These are phyloP conservation scores for Eucalyptus guilfoylei DNA, from an alignment of 345 rosid species.

Conservation along the genomic window DNA sequence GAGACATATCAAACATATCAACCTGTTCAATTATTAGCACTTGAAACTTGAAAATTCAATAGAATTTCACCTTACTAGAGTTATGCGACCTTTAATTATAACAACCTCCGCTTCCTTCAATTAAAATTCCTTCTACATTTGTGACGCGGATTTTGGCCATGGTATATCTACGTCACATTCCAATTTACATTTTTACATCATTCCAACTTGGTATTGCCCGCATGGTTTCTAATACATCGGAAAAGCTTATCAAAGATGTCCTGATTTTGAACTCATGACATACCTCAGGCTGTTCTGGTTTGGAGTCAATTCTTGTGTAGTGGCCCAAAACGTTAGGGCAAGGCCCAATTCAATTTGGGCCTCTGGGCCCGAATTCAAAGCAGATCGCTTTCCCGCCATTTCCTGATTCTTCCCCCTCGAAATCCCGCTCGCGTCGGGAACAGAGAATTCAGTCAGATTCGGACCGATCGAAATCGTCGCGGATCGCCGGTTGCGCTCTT, in stretches of 20 bases:
- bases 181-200: not conserved
- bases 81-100: not conserved
- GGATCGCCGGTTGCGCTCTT: not conserved
- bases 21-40: not conserved
- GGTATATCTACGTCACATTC: not conserved
- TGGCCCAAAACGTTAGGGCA: not conserved
- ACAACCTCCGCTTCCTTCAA: not conserved
- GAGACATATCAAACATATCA: not conserved
- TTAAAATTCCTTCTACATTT: not conserved
- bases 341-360: not conserved
- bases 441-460: not conserved
- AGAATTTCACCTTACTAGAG: not conserved
- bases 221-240: not conserved
- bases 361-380: not conserved
- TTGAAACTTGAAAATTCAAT: not conserved
- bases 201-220: not conserved
- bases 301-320: not conserved
- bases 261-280: not conserved
- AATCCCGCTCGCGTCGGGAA: not conserved
- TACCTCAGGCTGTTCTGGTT: not conserved
- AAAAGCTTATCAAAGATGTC: not conserved
- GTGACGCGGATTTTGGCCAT: accelerated
- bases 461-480: not conserved
- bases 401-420: not conserved
- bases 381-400: not conserved